phyloP scores from a whole-genome alignment of 768 basidiomycete species.

The Psilocybe azurescens region DNA sequence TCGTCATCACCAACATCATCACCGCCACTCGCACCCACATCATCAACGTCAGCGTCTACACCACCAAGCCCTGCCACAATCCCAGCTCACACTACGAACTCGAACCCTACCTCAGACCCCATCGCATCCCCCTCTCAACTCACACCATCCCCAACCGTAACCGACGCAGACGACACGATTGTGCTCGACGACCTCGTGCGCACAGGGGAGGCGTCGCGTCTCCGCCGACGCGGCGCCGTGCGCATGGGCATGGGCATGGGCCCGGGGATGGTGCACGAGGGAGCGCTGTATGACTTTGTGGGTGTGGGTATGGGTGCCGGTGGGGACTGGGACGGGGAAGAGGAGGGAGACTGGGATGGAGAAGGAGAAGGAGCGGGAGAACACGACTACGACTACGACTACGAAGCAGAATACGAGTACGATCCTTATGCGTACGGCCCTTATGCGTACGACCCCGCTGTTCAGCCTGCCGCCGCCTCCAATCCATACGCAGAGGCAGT shows the following conservation, averaged over 20 bases:
- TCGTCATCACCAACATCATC: too few relatives aligned
- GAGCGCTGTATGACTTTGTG: background rate
- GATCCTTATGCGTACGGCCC: background rate
- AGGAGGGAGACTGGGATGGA: background rate
- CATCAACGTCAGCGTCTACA: too few relatives aligned
- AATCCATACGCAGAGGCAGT: background rate
- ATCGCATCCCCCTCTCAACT: too few relatives aligned
- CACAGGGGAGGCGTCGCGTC: conserved; percentile 73
- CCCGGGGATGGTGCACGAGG: conserved; percentile 29
- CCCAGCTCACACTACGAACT: too few relatives aligned
- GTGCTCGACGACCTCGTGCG: conserved; percentile 77
- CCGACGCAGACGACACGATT: conserved; percentile 69
- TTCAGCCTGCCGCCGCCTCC: background rate
- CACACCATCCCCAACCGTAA: conserved; percentile 3
- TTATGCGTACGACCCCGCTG: background rate
- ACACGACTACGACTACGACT: too few relatives aligned
- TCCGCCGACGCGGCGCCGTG: conserved; percentile 70
- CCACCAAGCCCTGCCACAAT: too few relatives aligned
- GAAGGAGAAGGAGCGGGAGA: background rate
- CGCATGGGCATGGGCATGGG: conserved; percentile 56
- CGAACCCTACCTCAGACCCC: too few relatives aligned
- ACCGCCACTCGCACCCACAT: too few relatives aligned
- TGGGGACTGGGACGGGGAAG: background rate
- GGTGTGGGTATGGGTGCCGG: background rate
- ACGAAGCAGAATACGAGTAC: too few relatives aligned